Percentiles rank a stretch among this genome's conserved stretches.
Conservation (phyloP, 495 filamentous ascomycete species). For the Bathelium albidoporum region DNA sequence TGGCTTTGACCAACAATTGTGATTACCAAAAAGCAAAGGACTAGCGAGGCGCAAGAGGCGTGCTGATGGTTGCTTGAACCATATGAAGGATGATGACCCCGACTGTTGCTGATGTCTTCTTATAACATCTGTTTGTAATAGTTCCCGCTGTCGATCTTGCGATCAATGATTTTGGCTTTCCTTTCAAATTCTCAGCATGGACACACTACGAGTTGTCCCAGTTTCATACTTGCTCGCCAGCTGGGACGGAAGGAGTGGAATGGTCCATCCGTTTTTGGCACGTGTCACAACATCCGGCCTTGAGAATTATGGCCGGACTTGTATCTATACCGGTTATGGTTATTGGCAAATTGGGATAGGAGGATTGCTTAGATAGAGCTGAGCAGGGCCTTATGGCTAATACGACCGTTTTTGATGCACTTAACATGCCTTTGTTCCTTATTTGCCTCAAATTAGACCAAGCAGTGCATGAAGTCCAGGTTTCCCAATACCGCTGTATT, state of each 20-base stretch:
- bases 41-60: neutral
- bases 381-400: neutral
- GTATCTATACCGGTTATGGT: neutral
- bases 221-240: neutral
- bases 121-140: neutral
- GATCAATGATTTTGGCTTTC: neutral
- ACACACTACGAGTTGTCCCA: too few species aligned
- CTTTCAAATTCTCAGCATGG: neutral
- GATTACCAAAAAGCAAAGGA: neutral
- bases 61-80: neutral
- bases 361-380: neutral
- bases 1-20: neutral
- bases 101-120: neutral
- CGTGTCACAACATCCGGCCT: neutral
- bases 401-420: neutral
- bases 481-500: too few species aligned
- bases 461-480: too few species aligned
- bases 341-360: neutral
- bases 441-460: too few species aligned
- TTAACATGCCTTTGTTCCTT: too few species aligned
- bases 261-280: neutral
- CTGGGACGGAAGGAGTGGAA: neutral
- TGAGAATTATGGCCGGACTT: neutral
- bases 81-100: neutral
- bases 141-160: neutral